These are phyloP conservation scores for Plasmodium fragile DNA, from an alignment of 169 alveolate genomes.

Conservation along the genomic window DNA sequence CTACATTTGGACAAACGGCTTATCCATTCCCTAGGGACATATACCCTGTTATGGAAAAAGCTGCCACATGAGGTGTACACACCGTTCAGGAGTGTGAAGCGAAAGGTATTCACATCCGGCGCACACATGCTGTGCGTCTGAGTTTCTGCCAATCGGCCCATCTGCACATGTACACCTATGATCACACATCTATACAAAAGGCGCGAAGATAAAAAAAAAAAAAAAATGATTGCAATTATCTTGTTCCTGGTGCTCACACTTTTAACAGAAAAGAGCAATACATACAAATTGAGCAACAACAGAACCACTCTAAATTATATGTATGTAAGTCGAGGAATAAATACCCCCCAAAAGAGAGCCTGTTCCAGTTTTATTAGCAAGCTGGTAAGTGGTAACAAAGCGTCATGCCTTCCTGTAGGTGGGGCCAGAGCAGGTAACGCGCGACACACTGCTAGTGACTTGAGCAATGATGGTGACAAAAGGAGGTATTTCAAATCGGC, in stretches of 20 bases:
- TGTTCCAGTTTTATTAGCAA: conserved; percentile 16
- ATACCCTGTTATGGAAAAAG: not conserved
- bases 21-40: not conserved
- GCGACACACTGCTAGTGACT: not conserved
- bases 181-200: not conserved
- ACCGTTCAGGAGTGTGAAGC: not conserved
- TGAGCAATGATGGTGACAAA: not conserved
- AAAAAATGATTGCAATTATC: conserved; percentile 25
- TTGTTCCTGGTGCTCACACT: not conserved
- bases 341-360: not conserved
- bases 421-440: not conserved
- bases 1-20: not conserved
- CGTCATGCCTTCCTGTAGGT: not conserved
- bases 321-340: conserved; percentile 34
- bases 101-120: not conserved
- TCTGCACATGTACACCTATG: not conserved
- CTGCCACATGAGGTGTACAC: not conserved
- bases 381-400: conserved; percentile 13
- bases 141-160: not conserved
- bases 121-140: not conserved
- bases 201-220: not conserved
- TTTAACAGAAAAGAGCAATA: conserved; percentile 20
- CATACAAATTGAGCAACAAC: conserved; percentile 30
- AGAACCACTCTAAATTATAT: conserved; percentile 27
- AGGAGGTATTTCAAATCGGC: conserved; percentile 25